Base-by-base conservation (phyloP, 1,139 yeast species). In the Hansenula sp. region DNA sequence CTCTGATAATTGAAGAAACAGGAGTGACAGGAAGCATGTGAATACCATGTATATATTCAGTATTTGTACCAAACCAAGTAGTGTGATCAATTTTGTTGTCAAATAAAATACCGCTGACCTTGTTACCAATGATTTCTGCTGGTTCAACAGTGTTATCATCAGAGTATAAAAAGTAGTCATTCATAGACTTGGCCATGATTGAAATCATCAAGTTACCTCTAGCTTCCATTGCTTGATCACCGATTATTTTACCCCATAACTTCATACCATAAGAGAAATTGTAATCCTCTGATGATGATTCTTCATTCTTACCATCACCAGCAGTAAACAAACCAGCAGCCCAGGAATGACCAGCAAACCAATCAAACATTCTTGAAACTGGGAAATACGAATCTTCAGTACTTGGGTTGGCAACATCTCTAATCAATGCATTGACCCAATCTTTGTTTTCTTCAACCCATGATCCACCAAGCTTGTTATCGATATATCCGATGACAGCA, bases 261-360 rank as follows among this genome's bases (percentile, higher is more conserved):
- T 84, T 84, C 84, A 86, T 81, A 48, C 85, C 95, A 63, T 84
- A 86, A 15, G 87, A 79, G 58, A 84, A 84, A 65, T 87, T 85
- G 68, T 81, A 82, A 59, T 86, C 94, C 62, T 87, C 95, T 16
- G 91, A 81, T 15, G 87, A 71, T 3, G 91, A 82, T 63, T 87
- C 95, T 67, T 87, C 85, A 58, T 87, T 82, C 57, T 81, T 81
- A 47, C 95, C 94, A 58, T 84, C 94, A 32, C 81, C 84, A 52
- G 79, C 68, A 32, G 74, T 77, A 57, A 78, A 81, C 50, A 86
- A 67, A 16, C 96, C 95, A 46, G 77, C 77, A 8, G 95, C 94
- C 90, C 93, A 86, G 2, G 94, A 84, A 62, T 87, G 95, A 29
- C 96, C 96, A 38, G 74, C 73, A 66, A 67, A 87, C 88, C 87